A percentile compares a stretch with the other conserved stretches of the same genome.
Evolutionary conservation across 352 stramenopile genomes (phyloP).

Genomic region (Phytophthora hybrid): DNA sequence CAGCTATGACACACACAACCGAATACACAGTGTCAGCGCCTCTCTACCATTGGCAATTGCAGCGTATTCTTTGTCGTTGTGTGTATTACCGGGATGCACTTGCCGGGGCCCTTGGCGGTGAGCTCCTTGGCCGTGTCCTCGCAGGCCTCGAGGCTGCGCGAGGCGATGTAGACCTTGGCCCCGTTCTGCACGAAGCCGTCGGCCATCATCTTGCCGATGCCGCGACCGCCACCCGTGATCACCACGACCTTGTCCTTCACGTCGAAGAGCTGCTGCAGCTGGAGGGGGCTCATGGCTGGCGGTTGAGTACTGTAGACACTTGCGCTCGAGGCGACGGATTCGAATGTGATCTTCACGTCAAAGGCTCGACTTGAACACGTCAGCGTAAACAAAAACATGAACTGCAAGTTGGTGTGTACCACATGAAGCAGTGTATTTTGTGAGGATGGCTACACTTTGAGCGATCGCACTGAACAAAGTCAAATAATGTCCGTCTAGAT

Average conservation of each 20-base stretch:
- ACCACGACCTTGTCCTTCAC: constrained; percentile 87
- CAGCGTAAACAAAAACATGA: constrained; percentile 23
- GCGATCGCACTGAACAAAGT: too few relatives aligned
- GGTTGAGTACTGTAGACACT: neutral
- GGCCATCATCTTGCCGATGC: constrained; percentile 97
- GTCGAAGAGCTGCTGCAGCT: constrained; percentile 37
- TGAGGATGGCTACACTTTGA: too few relatives aligned
- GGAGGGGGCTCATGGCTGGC: constrained; percentile 28
- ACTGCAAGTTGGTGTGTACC: constrained; percentile 14
- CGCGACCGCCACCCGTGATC: constrained; percentile 94
- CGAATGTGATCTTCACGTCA: neutral
- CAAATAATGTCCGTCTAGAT: too few relatives aligned
- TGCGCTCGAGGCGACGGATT: constrained; percentile 14
- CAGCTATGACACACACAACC: constrained; percentile 36
- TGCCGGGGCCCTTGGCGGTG: constrained; percentile 64
- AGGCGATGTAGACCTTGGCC: constrained; percentile 95
- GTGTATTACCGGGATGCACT: constrained; percentile 61
- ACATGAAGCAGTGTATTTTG: neutral
- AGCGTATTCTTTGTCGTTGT: neutral
- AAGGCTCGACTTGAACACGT: neutral
- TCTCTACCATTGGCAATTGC: neutral
- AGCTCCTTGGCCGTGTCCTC: constrained; percentile 76
- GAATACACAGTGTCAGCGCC: neutral
- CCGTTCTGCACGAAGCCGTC: constrained; percentile 93
- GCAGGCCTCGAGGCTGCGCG: constrained; percentile 85